Base-by-base conservation (phyloP, 108 stramenopile species). In the Conticribra guillardii region DNA sequence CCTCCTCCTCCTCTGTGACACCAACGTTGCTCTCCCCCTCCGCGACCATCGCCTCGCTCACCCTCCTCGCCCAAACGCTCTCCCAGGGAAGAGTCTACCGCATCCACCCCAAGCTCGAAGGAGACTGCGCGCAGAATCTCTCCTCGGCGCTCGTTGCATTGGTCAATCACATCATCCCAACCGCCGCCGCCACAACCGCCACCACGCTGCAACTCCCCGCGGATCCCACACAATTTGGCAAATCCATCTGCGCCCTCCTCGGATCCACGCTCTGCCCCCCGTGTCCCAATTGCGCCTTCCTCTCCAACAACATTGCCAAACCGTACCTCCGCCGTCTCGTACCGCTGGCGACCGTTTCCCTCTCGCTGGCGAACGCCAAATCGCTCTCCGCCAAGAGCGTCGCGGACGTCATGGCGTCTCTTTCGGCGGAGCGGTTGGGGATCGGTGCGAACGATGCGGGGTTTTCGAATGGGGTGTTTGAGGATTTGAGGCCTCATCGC, bases 401-500 rank as follows among this genome's bases (percentile, higher is more conserved):
- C 28, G 14, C 67, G 11, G 82, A 83, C 37, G 56, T 73, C 18
- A 61, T 83, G 15, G 80, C 85, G 27, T 64, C 82, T 15, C 76
- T 86, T 37, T 81, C 85, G 9, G 60, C 53, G 24, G 85, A 86
- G 37, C 60, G 80, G 3, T 44, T 41, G 37, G 37, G 37, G 8
- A 41, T 41, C 8, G 11, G 37, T 11, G 37, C 37, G 8, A 11
- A 11, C 37, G 37, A 41, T 11, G 37, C 37, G 37, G 37, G 8
- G 37, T 41, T 41, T 41, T 41, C 37, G 37, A 41, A 11, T 11
- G 37, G 37, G 14, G 55, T 45, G 21, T 86, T 81, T 56, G 85
- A 86, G 62, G 80, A 78, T 33, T 41, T 65, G 28, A 79, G 85
- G 33, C 85, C 85, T 60, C 85, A 86, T 41, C 70, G 85, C 3